Conservation (phyloP, 805 yeast genomes). For the Kuraishia floccosa region DNA sequence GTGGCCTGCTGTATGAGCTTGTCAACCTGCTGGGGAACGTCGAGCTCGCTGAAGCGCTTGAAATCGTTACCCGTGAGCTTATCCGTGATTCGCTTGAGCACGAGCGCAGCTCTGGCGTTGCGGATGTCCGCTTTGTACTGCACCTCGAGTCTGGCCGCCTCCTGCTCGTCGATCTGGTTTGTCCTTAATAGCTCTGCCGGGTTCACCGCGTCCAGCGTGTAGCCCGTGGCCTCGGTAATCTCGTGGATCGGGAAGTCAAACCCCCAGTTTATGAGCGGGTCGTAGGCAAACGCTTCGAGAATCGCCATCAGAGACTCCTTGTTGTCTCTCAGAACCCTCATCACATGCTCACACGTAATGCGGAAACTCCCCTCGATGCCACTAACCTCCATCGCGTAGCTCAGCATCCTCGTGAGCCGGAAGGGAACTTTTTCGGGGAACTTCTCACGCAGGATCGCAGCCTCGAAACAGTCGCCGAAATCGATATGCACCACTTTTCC, state of each 20-base stretch:
- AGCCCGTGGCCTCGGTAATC: constrained; percentile 63
- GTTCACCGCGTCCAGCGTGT: constrained; percentile 53
- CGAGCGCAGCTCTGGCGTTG: constrained; percentile 85
- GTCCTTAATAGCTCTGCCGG: constrained; percentile 60
- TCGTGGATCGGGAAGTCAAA: constrained; percentile 84
- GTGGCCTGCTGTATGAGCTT: constrained; percentile 93
- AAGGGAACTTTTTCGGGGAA: constrained; percentile 98
- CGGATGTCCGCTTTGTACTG: constrained; percentile 66
- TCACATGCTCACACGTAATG: constrained; percentile 93
- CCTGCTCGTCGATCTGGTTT: constrained; percentile 69
- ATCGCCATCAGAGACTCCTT: constrained; percentile 97
- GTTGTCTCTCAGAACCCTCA: constrained; percentile 88
- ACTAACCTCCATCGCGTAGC: constrained; percentile 97
- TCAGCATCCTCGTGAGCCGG: constrained; percentile 91
- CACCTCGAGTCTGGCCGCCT: constrained; percentile 57
- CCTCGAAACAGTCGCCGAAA: constrained; percentile 98
- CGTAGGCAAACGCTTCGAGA: constrained; percentile 95
- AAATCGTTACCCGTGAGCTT: constrained; percentile 93
- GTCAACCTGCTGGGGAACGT: constrained; percentile 86
- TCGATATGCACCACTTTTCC: constrained; percentile 97
- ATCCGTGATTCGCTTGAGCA: constrained; percentile 80
- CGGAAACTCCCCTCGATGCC: constrained; percentile 97
- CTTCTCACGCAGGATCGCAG: constrained; percentile 91
- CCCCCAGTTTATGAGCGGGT: constrained; percentile 98
- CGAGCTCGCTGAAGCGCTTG: constrained; percentile 54